Evolutionary conservation across 768 basidiomycete species (phyloP), one percentile per base, ranked within the genome.

Genomic region (Hortiboletus flavorubellus): DNA sequence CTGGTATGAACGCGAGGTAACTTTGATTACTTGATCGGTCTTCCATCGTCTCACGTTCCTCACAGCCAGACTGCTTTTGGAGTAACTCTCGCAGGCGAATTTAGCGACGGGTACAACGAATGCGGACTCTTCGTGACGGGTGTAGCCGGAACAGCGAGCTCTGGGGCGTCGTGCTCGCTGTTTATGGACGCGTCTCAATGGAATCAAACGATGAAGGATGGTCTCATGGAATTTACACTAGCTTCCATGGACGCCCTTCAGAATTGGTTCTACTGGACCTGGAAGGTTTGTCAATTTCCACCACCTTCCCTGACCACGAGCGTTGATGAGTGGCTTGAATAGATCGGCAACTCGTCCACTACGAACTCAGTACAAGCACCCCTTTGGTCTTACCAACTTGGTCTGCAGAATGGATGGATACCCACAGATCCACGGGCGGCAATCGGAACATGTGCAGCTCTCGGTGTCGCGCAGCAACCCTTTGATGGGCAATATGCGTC

Each of bases 181-280:
- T 69, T 71, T 64, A 11, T 65, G 59, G 77, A 86, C 60, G 80
- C 78, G 61, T 70, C 75, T 56, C 78, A 72, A 35, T 89, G 81
- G 81, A 75, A 75, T 53, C 69, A 72, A 47, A 71, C 76, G 16
- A 74, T 74, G 64, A 86, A 82, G 70, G 68, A 70, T 8, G 83
- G 83, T 12, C 64, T 87, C 23, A 72, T 70, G 69, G 67, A 75
- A 59, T 81, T 84, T 59, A 74, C 78, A 7, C 68, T 79, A 61
- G 77, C 81, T 21, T 76, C 77, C 54, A 88, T 88, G 86, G 86
- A 88, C 55, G 81, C 84, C 2, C 72, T 85, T 57, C 77, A 80
- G 59, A 78, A 87, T 64, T 86, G 76, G 76, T 89, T 85, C 73
- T 89, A 80, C 77, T 90, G 87, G 88, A 88, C 85, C 8, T 89